Evolutionary conservation across 208 protist genomes (phyloP).

Genomic region (Polymyxa betae): DNA sequence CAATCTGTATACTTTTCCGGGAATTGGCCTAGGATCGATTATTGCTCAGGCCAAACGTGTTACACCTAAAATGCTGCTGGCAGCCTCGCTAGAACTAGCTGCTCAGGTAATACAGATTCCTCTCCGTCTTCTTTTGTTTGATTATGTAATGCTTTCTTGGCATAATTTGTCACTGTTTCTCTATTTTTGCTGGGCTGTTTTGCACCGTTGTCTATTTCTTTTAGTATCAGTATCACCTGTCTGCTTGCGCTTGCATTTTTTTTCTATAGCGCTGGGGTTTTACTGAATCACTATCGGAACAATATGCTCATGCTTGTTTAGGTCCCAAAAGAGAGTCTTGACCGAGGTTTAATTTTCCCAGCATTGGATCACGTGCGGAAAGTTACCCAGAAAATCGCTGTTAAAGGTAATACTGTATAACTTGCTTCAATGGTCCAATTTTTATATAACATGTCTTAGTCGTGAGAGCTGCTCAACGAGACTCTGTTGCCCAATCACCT

Average conservation of each 20-base stretch:
- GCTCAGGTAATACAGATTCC: too few relatives aligned
- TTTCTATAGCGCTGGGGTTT: too few relatives aligned
- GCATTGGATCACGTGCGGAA: not conserved
- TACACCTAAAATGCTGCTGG: conserved; percentile 66
- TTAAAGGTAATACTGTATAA: not conserved
- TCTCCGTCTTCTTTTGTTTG: too few relatives aligned
- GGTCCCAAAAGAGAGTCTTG: conserved; percentile 22
- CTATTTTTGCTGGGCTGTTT: too few relatives aligned
- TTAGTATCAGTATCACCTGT: too few relatives aligned
- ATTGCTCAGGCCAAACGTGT: conserved; percentile 64
- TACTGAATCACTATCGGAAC: not conserved
- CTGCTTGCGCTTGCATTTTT: too few relatives aligned
- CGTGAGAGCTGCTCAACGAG: not conserved
- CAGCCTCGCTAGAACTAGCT: conserved; percentile 52
- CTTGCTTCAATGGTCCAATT: not conserved
- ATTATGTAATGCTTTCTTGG: too few relatives aligned
- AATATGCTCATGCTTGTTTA: not conserved
- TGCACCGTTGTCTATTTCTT: too few relatives aligned
- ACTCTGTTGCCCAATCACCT: conserved; percentile 10
- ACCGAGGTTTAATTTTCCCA: conserved; percentile 34
- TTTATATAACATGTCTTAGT: not conserved
- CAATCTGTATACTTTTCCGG: conserved; percentile 75
- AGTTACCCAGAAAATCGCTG: conserved; percentile 18
- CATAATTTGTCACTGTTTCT: too few relatives aligned
- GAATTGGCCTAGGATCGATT: conserved; percentile 66